Percentiles rank a stretch among this genome's conserved stretches.
Evolutionary conservation across 2,329 filamentous ascomycete species (phyloP).

Genomic region (Fusarium xylarioides): DNA sequence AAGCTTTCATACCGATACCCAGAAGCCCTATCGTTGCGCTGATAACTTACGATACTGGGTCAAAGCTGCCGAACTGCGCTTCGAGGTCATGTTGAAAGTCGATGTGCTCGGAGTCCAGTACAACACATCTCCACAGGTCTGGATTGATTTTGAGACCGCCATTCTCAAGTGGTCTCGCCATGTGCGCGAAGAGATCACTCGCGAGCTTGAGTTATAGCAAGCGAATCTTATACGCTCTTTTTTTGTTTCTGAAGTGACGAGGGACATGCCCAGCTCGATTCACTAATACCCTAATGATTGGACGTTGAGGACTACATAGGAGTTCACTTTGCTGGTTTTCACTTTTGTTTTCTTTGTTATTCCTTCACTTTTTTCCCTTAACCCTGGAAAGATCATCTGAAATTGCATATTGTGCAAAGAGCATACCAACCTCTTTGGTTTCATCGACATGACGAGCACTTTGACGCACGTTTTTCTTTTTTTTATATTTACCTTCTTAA

Average conservation of each 20-base stretch:
- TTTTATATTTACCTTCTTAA: constrained; percentile 21
- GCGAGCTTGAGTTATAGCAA: constrained; percentile 64
- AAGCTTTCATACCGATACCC: constrained; percentile 88
- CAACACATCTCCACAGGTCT: constrained; percentile 72
- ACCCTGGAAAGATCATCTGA: constrained; percentile 26
- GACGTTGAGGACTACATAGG: constrained; percentile 39
- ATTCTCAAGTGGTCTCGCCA: constrained; percentile 83
- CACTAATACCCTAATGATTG: constrained; percentile 38
- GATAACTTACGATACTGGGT: constrained; percentile 97
- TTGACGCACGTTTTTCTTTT: constrained; percentile 16
- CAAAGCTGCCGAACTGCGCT: constrained; percentile 93
- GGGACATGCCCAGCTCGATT: constrained; percentile 3
- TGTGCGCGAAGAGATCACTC: constrained; percentile 83
- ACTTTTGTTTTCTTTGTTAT: constrained; percentile 4
- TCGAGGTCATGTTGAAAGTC: constrained; percentile 84
- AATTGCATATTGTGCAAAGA: constrained; percentile 39
- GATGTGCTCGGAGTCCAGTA: constrained; percentile 90
- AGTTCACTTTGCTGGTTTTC: constrained; percentile 36
- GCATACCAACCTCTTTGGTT: constrained; percentile 11
- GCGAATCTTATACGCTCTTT: not conserved
- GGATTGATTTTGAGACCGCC: constrained; percentile 84
- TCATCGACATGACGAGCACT: constrained; percentile 12
- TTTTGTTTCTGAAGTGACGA: not conserved
- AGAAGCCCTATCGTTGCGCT: constrained; percentile 91
- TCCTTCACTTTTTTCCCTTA: constrained; percentile 10